Evolutionary conservation across 1,284 basidiomycete species (phyloP).

Genomic region (Ceratobasidium sp.): DNA sequence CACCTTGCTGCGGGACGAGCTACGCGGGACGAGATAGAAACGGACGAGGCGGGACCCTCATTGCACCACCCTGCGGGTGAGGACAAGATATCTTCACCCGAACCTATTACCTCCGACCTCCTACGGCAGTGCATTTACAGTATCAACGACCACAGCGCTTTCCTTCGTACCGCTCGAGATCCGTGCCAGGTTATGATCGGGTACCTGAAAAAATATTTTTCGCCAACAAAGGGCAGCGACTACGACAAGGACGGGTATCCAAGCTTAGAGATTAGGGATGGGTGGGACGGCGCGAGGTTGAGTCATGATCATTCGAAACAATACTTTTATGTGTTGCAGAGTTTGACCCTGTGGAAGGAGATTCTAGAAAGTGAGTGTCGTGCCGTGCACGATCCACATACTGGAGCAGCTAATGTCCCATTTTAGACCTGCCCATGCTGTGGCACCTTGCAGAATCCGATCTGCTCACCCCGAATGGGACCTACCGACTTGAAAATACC

Average conservation of each 20-base stretch:
- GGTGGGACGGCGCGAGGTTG: slow-evolving; percentile 74
- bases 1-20: background rate
- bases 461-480: slow-evolving; percentile 69
- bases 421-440: slow-evolving; percentile 78
- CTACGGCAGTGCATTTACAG: slow-evolving; percentile 75
- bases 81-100: slow-evolving; percentile 50
- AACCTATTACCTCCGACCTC: slow-evolving; percentile 36
- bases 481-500: slow-evolving; percentile 79
- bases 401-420: background rate
- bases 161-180: slow-evolving; percentile 78
- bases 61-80: slow-evolving; percentile 61
- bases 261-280: slow-evolving; percentile 68
- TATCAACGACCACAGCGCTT: slow-evolving; percentile 84
- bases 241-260: slow-evolving; percentile 48
- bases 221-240: slow-evolving; percentile 66
- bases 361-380: slow-evolving; percentile 70
- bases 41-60: background rate
- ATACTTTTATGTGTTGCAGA: slow-evolving; percentile 80
- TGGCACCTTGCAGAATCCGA: slow-evolving; percentile 82
- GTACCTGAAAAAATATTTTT: slow-evolving; percentile 75
- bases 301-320: slow-evolving; percentile 83
- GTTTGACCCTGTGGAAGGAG: slow-evolving; percentile 80
- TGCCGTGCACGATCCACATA: background rate
- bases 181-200: slow-evolving; percentile 81
- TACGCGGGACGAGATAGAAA: background rate